These are phyloP conservation scores for Boletus eberwhitei DNA, from an alignment of 768 basidiomycete species.

Conservation along the genomic window DNA sequence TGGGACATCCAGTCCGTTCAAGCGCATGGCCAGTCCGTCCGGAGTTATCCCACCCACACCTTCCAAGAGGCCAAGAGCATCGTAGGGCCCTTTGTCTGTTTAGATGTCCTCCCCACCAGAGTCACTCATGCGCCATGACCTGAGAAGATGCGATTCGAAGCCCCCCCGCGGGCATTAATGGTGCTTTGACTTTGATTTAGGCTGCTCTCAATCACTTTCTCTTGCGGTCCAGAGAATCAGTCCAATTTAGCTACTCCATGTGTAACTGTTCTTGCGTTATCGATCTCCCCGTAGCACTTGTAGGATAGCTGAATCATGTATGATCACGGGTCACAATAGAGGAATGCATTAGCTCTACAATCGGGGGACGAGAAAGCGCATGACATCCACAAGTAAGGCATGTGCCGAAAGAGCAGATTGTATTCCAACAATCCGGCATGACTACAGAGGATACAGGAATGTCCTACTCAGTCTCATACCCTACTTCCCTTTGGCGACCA, in stretches of 20 bases:
- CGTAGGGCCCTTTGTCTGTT: neutral
- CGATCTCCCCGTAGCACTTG: neutral
- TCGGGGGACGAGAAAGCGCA: neutral
- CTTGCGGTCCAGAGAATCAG: neutral
- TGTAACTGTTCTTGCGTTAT: neutral
- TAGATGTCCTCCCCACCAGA: neutral
- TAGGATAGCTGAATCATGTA: neutral
- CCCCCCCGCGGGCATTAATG: neutral
- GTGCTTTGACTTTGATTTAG: neutral
- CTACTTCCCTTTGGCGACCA: neutral
- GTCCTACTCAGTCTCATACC: slow-evolving; percentile 7
- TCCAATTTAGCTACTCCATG: too few relatives aligned
- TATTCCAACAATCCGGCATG: slow-evolving; percentile 8
- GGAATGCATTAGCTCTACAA: neutral
- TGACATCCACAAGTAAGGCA: neutral
- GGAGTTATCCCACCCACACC: slow-evolving; percentile 8
- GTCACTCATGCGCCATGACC: neutral
- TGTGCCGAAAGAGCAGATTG: slow-evolving; percentile 1
- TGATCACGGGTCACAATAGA: neutral
- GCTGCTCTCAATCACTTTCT: neutral
- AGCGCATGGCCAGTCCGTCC: slow-evolving; percentile 19
- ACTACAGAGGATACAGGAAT: slow-evolving; percentile 9
- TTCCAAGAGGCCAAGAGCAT: slow-evolving; percentile 20
- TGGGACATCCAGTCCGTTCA: slow-evolving; percentile 9
- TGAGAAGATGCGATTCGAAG: neutral